Percentiles rank a stretch among this genome's conserved stretches.
These are phyloP conservation scores for Lipomyces chichibuensis DNA, from an alignment of 805 yeast genomes.

Conservation along the genomic window DNA sequence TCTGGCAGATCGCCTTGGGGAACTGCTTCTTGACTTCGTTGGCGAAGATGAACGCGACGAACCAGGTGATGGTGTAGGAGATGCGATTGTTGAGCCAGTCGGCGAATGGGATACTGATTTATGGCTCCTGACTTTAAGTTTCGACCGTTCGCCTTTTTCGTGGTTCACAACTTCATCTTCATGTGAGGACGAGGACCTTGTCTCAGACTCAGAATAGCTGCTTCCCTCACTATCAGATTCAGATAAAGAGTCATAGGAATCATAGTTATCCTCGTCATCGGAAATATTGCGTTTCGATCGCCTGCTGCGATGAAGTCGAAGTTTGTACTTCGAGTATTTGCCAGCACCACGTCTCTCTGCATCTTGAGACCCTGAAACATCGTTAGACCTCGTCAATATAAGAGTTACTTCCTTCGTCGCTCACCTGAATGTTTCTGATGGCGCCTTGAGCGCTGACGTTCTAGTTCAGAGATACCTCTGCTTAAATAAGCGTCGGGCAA, in stretches of 20 bases:
- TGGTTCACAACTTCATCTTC: not conserved
- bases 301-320: slow-evolving; percentile 10
- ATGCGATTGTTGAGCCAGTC: slow-evolving; percentile 2
- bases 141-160: not conserved
- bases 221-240: not conserved
- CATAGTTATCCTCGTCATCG: slow-evolving; percentile 6
- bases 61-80: not conserved
- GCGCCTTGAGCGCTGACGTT: not conserved
- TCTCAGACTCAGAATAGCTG: not conserved
- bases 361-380: not conserved
- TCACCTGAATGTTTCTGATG: not conserved
- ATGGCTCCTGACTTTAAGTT: not conserved
- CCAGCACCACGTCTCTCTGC: not conserved
- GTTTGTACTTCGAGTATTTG: slow-evolving; percentile 15
- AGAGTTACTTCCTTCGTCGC: not conserved
- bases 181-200: not conserved
- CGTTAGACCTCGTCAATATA: not conserved
- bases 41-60: slow-evolving; percentile 15
- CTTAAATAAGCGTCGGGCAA: slow-evolving; percentile 2
- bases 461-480: slow-evolving; percentile 1
- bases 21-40: slow-evolving; percentile 1
- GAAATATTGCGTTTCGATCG: not conserved
- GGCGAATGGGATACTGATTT: not conserved
- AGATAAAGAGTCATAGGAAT: slow-evolving; percentile 10
- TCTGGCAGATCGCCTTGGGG: not conserved